These are phyloP conservation scores for Epithemia pelagica DNA, from an alignment of 108 stramenopile species.

Conservation along the genomic window DNA sequence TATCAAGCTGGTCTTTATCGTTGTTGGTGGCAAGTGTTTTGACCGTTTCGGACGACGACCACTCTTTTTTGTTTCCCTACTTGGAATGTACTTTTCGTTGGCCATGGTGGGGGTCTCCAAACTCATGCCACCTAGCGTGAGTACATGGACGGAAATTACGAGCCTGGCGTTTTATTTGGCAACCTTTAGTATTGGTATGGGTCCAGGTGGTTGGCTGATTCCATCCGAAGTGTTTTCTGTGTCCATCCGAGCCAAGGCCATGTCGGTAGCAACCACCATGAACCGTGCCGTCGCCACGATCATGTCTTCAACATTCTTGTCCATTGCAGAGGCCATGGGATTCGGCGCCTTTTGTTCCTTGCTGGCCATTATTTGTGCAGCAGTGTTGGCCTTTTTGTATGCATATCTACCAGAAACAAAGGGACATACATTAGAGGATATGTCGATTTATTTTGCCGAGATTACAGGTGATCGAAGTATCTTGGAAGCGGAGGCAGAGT, in stretches of 20 bases:
- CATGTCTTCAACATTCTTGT: slow-evolving; percentile 51
- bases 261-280: slow-evolving; percentile 60
- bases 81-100: slow-evolving; percentile 12
- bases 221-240: slow-evolving; percentile 58
- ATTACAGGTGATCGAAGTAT: slow-evolving; percentile 47
- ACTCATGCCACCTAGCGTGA: slow-evolving; percentile 1
- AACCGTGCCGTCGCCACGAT: slow-evolving; percentile 59
- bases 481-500: slow-evolving; percentile 37
- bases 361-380: slow-evolving; percentile 29
- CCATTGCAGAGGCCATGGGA: slow-evolving; percentile 35
- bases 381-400: slow-evolving; percentile 39
- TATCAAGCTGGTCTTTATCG: slow-evolving; percentile 33
- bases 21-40: slow-evolving; percentile 39
- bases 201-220: slow-evolving; percentile 57
- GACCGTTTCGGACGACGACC: slow-evolving; percentile 53
- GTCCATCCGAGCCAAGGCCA: slow-evolving; percentile 61
- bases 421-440: slow-evolving; percentile 51
- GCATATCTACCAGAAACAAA: slow-evolving; percentile 62
- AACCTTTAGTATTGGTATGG: slow-evolving; percentile 61
- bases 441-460: slow-evolving; percentile 59
- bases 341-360: slow-evolving; percentile 52
- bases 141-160: slow-evolving; percentile 27
- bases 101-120: slow-evolving; percentile 6
- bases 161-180: slow-evolving; percentile 39
- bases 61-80: slow-evolving; percentile 40